Base-by-base conservation (phyloP, 371 early-diverging fungal species). In the Zychaea mexicana region DNA sequence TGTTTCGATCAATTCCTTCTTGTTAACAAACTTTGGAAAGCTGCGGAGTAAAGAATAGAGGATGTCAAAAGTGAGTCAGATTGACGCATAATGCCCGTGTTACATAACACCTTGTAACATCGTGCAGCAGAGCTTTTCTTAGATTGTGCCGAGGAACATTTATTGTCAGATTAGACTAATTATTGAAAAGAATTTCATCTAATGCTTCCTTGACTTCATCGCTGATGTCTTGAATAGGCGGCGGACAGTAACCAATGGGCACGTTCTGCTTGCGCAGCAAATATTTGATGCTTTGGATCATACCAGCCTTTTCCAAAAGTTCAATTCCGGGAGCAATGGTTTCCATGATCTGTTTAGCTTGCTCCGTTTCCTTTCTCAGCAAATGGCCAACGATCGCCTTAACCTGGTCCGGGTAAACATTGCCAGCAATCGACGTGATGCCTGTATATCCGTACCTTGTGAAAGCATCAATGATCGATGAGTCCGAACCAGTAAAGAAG, bases 371-470 rank as follows among this genome's bases (percentile, higher is more conserved):
- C 17, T 59, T 59, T 12, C 56, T 54, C 10, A 22, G 42, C 19
- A 70, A 24, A 52, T 61, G 54, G 7, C 64, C 58, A 1, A 62
- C 45, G 17, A 70, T 57, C 10, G 13, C 26, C 6, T 57, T 53
- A 26, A 67, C 7, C 27, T 73, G 52, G 4, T 38, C 21, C 6
- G 70, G 68, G 32, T 70, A 73, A 9, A 73, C 47, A 39, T 52
- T 67, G n/a, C 65, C 70, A 6, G 65, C 65, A 15, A 73, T 65
- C 1, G 70, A 62, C 7, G 74, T 73, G 15, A 73, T 46, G 10
- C 66, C 66, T 3, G 61, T 73, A 26, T 67, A 73, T 12, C 68
- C 74, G 15, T 65, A 33, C 2, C 49, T 46, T 7, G 49, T 60
- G 39, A 27, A 62, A 7, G 42, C 53, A 8, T 70, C 57, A 12